Conservation (phyloP, 2,329 filamentous ascomycete species). For the Aspergillus chevalieri region DNA sequence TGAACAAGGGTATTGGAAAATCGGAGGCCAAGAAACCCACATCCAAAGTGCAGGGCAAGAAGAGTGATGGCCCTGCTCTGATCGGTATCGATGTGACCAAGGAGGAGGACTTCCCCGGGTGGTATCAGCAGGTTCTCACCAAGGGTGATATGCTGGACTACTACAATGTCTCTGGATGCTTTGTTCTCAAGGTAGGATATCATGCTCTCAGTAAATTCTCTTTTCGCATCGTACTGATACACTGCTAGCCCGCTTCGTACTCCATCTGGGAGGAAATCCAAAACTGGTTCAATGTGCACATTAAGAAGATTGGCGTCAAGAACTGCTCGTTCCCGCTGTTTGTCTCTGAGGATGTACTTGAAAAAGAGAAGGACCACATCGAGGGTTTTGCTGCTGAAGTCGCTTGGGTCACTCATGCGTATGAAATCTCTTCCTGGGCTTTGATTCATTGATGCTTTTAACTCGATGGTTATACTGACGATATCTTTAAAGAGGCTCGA, state of each 20-base stretch:
- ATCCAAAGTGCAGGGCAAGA: conserved; percentile 44
- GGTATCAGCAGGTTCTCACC: conserved; percentile 96
- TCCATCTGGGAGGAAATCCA: conserved; percentile 64
- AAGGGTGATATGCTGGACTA: conserved; percentile 98
- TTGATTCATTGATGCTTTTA: background rate
- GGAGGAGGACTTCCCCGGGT: conserved; percentile 78
- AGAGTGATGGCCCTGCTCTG: conserved; percentile 57
- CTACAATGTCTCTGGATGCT: conserved; percentile 96
- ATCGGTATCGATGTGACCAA: conserved; percentile 87
- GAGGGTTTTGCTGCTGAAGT: conserved; percentile 87
- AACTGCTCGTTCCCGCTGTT: conserved; percentile 98
- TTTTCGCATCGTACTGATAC: conserved; percentile 8
- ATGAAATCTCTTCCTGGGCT: conserved; percentile 10
- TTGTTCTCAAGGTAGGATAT: conserved; percentile 67
- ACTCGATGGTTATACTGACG: conserved; percentile 1
- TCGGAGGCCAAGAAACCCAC: conserved; percentile 39
- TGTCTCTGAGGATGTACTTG: conserved; percentile 80
- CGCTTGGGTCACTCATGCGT: conserved; percentile 48
- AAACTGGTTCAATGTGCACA: conserved; percentile 55
- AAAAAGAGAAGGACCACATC: conserved; percentile 87
- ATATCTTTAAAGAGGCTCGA: conserved; percentile 63
- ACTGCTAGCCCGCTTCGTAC: conserved; percentile 53
- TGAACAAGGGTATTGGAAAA: conserved; percentile 40
- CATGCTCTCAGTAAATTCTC: background rate
- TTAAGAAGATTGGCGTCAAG: conserved; percentile 86